phyloP scores from a whole-genome alignment of 2,329 filamentous ascomycete genomes.

The Pestalotiopsis sp. region DNA sequence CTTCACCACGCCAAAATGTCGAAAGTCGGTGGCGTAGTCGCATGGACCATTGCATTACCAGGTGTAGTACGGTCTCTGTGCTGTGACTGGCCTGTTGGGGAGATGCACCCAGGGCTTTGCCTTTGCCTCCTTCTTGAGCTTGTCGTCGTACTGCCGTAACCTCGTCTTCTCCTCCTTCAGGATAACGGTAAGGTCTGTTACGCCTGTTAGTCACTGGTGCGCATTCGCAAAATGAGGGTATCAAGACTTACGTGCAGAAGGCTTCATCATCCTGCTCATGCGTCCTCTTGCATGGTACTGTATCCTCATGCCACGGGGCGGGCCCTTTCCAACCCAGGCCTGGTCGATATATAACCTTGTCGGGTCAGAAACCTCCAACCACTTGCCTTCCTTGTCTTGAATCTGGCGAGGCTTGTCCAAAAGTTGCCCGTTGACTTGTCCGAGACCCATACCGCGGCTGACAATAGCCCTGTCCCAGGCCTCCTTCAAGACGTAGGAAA shows the following conservation, averaged over 20 bases:
- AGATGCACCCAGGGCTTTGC: conserved; percentile 84
- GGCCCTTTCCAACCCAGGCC: conserved; percentile 85
- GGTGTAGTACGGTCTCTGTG: conserved; percentile 85
- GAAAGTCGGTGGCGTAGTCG: neutral
- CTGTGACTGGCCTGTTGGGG: conserved; percentile 80
- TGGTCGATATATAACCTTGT: conserved; percentile 88
- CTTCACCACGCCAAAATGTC: neutral
- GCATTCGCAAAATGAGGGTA: conserved; percentile 9
- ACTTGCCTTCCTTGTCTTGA: conserved; percentile 72
- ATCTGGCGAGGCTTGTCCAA: conserved; percentile 55
- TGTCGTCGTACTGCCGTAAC: conserved; percentile 77
- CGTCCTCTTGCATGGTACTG: conserved; percentile 78
- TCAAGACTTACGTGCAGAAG: conserved; percentile 68
- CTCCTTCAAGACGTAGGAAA: conserved; percentile 75
- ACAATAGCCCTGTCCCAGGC: conserved; percentile 81
- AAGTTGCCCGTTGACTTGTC: conserved; percentile 39
- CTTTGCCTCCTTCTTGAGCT: conserved; percentile 71
- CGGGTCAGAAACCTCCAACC: conserved; percentile 69
- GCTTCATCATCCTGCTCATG: conserved; percentile 66
- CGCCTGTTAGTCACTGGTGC: conserved; percentile 19
- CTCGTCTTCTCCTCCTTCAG: conserved; percentile 94
- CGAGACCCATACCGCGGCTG: conserved; percentile 80
- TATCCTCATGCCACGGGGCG: conserved; percentile 54
- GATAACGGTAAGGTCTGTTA: conserved; percentile 71
- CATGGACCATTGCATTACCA: conserved; percentile 61